Evolutionary conservation across 208 protist species (phyloP).

Genomic region (Leishmania tropica): DNA sequence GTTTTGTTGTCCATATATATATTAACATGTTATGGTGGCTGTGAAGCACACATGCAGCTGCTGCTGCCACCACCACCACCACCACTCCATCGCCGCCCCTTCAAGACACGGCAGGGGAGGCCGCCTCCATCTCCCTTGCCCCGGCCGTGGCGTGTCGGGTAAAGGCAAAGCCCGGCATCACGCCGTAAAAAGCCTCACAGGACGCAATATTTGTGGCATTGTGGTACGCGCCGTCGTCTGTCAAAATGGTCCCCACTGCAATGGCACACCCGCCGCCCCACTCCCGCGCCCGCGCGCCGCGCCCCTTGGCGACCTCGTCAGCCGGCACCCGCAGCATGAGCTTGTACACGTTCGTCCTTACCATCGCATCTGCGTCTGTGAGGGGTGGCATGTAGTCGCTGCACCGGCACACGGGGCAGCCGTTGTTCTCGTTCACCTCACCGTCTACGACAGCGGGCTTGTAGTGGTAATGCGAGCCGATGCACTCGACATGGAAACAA

Average conservation of each 20-base stretch:
- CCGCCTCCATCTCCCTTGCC: neutral
- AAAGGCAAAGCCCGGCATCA: constrained; percentile 24
- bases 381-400: constrained; percentile 31
- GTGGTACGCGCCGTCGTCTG: constrained; percentile 40
- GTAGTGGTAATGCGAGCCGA: constrained; percentile 32
- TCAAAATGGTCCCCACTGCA: constrained; percentile 41
- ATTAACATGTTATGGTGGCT: neutral
- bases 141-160: neutral
- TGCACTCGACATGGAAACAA: constrained; percentile 61
- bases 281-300: neutral
- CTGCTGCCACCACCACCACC: neutral
- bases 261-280: constrained; percentile 18
- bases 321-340: constrained; percentile 28
- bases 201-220: constrained; percentile 54
- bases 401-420: constrained; percentile 47
- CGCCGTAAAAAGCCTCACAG: constrained; percentile 23
- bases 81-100: neutral
- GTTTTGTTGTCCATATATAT: neutral
- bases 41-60: neutral
- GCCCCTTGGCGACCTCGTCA: neutral
- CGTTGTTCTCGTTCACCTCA: constrained; percentile 29
- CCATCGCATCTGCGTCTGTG: constrained; percentile 17
- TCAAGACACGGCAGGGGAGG: neutral
- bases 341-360: constrained; percentile 33
- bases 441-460: constrained; percentile 27